Percentiles rank a stretch among this genome's conserved stretches.
Conservation (phyloP, 1,284 basidiomycete genomes). For the Sanguinoderma infundibulare region DNA sequence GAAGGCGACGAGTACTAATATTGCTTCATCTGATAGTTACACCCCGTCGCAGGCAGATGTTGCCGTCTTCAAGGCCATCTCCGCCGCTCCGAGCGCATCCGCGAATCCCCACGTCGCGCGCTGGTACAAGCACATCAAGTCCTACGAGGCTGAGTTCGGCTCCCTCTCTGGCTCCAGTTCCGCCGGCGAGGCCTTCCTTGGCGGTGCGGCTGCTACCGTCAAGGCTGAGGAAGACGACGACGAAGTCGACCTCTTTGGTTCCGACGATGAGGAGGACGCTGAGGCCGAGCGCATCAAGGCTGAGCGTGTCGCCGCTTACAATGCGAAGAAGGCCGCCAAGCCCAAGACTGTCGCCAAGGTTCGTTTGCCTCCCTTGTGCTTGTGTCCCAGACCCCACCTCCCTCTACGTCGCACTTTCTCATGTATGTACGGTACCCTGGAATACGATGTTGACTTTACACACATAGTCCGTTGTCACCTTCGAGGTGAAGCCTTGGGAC, state of each 20-base stretch:
- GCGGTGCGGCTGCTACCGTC: conserved; percentile 46
- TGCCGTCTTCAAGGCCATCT: conserved; percentile 84
- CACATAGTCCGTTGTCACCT: conserved; percentile 86
- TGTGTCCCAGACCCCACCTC: neutral
- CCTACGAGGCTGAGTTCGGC: conserved; percentile 80
- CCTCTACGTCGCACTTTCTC: conserved; percentile 9
- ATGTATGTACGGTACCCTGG: conserved; percentile 15
- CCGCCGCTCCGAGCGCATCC: conserved; percentile 66
- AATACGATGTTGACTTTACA: conserved; percentile 27
- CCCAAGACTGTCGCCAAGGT: conserved; percentile 91
- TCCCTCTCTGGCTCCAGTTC: conserved; percentile 85
- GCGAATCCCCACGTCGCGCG: conserved; percentile 82
- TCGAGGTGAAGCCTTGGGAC: conserved; percentile 99
- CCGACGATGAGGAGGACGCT: conserved; percentile 90
- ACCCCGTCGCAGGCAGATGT: conserved; percentile 97
- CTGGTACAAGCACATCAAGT: conserved; percentile 96
- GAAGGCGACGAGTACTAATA: conserved; percentile 6
- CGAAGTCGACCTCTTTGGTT: conserved; percentile 91
- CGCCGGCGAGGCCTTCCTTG: conserved; percentile 78
- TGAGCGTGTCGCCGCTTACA: conserved; percentile 94
- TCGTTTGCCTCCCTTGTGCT: conserved; percentile 31
- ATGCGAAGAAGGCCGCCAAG: conserved; percentile 93
- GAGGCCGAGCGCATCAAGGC: conserved; percentile 96
- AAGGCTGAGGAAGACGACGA: conserved; percentile 90
- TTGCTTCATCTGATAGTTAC: conserved; percentile 61